Evolutionary conservation across 2,329 filamentous ascomycete genomes (phyloP).

Genomic region (Annulohypoxylon truncatum): DNA sequence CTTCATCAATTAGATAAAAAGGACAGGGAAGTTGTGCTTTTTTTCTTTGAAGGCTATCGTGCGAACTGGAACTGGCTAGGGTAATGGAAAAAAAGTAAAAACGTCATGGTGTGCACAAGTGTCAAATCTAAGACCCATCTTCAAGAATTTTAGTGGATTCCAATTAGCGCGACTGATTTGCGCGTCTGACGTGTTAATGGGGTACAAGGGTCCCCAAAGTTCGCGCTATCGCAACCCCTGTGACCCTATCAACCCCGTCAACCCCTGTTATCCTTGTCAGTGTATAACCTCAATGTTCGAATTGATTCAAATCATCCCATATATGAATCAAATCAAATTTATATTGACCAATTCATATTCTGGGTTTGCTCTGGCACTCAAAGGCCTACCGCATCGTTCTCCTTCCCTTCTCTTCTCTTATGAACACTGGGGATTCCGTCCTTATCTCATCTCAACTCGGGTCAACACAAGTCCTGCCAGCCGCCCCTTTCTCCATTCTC

Average conservation of each 20-base stretch:
- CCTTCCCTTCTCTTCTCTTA: constrained; percentile 11
- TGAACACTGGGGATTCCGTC: constrained; percentile 24
- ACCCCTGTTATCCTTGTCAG: neutral
- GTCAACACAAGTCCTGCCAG: constrained; percentile 15
- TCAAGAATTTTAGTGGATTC: constrained; percentile 14
- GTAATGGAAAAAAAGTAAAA: constrained; percentile 28
- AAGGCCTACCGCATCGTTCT: constrained; percentile 8
- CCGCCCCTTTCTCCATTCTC: constrained; percentile 24
- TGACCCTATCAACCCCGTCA: constrained; percentile 1
- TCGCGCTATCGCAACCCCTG: neutral
- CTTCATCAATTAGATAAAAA: constrained; percentile 14
- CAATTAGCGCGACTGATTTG: constrained; percentile 28
- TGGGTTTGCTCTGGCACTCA: neutral
- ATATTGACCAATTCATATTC: constrained; percentile 30
- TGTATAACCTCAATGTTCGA: neutral
- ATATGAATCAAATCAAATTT: neutral
- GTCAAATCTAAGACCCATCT: constrained; percentile 16
- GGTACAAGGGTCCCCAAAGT: constrained; percentile 11
- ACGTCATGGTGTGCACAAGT: constrained; percentile 35
- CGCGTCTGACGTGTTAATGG: constrained; percentile 35
- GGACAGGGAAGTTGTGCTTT: neutral
- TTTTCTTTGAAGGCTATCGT: constrained; percentile 12
- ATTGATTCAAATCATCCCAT: neutral
- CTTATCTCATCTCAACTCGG: neutral
- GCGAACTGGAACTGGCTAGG: constrained; percentile 20